Evolutionary conservation across 2,329 filamentous ascomycete genomes (phyloP).

Genomic region (Cercospora sesami): DNA sequence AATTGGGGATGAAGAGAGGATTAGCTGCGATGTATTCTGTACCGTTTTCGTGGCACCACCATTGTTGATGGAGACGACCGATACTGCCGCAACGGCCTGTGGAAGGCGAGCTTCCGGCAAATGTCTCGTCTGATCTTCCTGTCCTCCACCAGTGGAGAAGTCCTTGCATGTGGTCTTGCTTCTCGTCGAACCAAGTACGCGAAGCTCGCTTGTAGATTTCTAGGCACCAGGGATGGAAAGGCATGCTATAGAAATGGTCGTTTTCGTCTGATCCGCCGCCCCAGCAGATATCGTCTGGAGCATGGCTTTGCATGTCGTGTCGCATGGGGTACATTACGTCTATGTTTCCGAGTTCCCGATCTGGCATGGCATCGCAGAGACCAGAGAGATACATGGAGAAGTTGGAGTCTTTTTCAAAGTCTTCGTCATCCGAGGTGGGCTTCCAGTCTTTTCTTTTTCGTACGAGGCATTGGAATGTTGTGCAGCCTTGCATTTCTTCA

Average conservation of each 20-base stretch:
- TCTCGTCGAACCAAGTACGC: background rate
- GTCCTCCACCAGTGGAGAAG: constrained; percentile 13
- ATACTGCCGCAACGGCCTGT: background rate
- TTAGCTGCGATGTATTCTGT: constrained; percentile 17
- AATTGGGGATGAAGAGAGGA: constrained; percentile 12
- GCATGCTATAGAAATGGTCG: background rate
- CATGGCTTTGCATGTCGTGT: constrained; percentile 4
- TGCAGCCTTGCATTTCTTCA: constrained; percentile 21
- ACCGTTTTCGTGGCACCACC: constrained; percentile 15
- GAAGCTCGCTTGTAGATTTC: constrained; percentile 21
- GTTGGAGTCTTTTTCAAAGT: constrained; percentile 10
- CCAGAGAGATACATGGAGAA: constrained; percentile 14
- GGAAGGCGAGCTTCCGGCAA: too few relatives aligned
- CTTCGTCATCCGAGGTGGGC: constrained; percentile 10
- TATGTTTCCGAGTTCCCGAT: background rate
- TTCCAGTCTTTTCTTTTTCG: background rate
- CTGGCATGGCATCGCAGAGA: constrained; percentile 10
- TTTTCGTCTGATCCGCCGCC: background rate
- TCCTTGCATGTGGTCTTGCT: constrained; percentile 4
- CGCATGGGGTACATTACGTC: constrained; percentile 6
- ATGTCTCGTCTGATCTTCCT: too few relatives aligned
- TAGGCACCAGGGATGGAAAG: constrained; percentile 25
- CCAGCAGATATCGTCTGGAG: background rate
- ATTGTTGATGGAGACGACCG: constrained; percentile 8
- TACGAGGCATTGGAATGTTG: constrained; percentile 19